These are phyloP conservation scores for Orbilia ellipsospora DNA, from an alignment of 2,329 filamentous ascomycete genomes.

Conservation along the genomic window DNA sequence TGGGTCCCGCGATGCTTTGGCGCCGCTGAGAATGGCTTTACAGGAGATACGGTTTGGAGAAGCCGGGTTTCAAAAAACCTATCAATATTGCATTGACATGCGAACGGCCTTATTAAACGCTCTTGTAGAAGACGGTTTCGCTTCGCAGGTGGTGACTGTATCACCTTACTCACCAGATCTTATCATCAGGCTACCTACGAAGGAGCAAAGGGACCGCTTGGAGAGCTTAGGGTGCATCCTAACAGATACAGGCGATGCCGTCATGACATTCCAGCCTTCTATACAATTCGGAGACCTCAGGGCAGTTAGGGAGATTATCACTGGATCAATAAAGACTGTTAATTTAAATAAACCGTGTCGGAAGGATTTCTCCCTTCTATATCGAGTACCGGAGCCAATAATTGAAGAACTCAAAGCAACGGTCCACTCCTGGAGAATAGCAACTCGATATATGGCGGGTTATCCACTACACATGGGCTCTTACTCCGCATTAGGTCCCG, in stretches of 20 bases:
- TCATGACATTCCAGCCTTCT: too few relatives aligned
- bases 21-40: constrained; percentile 25
- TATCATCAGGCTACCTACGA: too few relatives aligned
- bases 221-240: too few relatives aligned
- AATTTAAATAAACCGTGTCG: too few relatives aligned
- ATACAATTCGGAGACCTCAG: too few relatives aligned
- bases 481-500: constrained; percentile 16
- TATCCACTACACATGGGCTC: constrained; percentile 25
- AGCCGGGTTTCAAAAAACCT: constrained; percentile 16
- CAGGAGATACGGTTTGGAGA: constrained; percentile 40
- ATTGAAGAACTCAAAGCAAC: constrained; percentile 11
- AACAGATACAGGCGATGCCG: too few relatives aligned
- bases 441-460: constrained; percentile 2
- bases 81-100: constrained; percentile 6
- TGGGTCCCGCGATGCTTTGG: constrained; percentile 34
- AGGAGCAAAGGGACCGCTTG: too few relatives aligned
- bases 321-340: too few relatives aligned
- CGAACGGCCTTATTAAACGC: background rate
- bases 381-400: background rate
- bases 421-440: constrained; percentile 17
- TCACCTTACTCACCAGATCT: too few relatives aligned
- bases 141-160: too few relatives aligned
- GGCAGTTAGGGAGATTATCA: too few relatives aligned
- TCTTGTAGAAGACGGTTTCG: background rate
- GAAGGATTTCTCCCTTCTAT: background rate